A percentile compares a stretch with the other conserved stretches of the same genome.
phyloP scores from a whole-genome alignment of 2,329 filamentous ascomycete species.

The Dendryphion nanum region DNA sequence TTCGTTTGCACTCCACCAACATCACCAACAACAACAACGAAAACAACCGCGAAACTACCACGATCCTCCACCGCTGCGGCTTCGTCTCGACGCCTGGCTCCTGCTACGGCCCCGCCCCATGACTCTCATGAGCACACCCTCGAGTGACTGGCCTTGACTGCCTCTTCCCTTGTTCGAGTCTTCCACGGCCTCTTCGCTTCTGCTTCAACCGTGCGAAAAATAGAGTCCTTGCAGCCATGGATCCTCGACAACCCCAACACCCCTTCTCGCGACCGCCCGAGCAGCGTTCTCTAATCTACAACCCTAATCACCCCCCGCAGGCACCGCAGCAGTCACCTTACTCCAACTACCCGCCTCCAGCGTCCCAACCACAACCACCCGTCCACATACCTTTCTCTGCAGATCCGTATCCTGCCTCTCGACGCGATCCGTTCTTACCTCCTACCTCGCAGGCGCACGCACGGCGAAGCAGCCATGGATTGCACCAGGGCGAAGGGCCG shows the following conservation, averaged over 20 bases:
- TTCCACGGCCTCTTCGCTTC: background rate
- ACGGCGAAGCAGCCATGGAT: constrained; percentile 43
- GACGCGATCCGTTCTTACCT: constrained; percentile 49
- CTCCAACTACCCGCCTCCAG: constrained; percentile 30
- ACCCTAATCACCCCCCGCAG: constrained; percentile 55
- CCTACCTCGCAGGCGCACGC: constrained; percentile 30
- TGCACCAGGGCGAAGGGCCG: constrained; percentile 28
- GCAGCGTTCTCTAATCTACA: constrained; percentile 49
- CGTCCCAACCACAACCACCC: constrained; percentile 32
- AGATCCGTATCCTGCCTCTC: constrained; percentile 48
- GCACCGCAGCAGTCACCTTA: constrained; percentile 22
- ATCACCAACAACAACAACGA: too few relatives aligned
- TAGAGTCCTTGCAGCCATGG: constrained; percentile 24
- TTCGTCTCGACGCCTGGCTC: constrained; percentile 1
- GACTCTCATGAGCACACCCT: background rate
- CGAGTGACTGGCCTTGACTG: too few relatives aligned
- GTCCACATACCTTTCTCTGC: constrained; percentile 45
- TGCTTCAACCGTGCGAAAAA: constrained; percentile 4
- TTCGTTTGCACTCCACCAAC: background rate
- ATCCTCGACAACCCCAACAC: constrained; percentile 38
- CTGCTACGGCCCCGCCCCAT: constrained; percentile 3
- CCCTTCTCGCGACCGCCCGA: constrained; percentile 40
- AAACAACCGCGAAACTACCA: too few relatives aligned
- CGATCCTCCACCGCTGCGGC: too few relatives aligned
- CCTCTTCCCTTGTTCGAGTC: too few relatives aligned